A percentile compares a stretch with the other conserved stretches of the same genome.
phyloP scores from a whole-genome alignment of 2,329 filamentous ascomycete species.

The Karstenula rhodostoma region DNA sequence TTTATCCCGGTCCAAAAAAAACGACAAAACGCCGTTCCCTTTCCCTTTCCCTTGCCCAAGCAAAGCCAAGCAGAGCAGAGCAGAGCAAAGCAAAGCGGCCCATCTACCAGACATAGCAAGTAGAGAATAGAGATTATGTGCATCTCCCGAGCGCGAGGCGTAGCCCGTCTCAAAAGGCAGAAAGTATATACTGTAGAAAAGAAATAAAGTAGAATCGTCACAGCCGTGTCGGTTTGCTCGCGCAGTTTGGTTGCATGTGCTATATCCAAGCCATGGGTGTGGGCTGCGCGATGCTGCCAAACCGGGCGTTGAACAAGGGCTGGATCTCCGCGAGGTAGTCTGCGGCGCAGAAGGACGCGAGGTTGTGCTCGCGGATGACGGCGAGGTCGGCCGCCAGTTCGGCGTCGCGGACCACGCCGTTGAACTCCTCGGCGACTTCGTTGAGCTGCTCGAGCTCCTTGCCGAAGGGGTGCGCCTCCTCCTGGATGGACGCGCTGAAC shows the following conservation, averaged over 20 bases:
- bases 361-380: slow-evolving; percentile 72
- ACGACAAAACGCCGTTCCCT: slow-evolving; percentile 3
- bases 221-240: neutral
- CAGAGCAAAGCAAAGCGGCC: neutral
- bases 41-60: neutral
- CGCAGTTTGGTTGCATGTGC: neutral
- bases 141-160: neutral
- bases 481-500: slow-evolving; percentile 46
- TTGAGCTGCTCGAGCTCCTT: slow-evolving; percentile 90
- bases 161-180: neutral
- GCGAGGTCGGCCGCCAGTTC: slow-evolving; percentile 77
- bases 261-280: slow-evolving; percentile 49
- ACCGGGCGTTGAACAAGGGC: slow-evolving; percentile 57
- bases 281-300: slow-evolving; percentile 30
- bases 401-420: slow-evolving; percentile 64
- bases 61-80: neutral
- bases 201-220: slow-evolving; percentile 4
- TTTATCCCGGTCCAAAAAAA: neutral
- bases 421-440: slow-evolving; percentile 90
- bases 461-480: slow-evolving; percentile 77
- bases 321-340: slow-evolving; percentile 87
- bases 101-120: neutral
- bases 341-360: slow-evolving; percentile 77
- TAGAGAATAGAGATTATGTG: slow-evolving; percentile 13
- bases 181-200: slow-evolving; percentile 11